Conservation (phyloP, 805 yeast species). For the Candida endomychidarum region DNA sequence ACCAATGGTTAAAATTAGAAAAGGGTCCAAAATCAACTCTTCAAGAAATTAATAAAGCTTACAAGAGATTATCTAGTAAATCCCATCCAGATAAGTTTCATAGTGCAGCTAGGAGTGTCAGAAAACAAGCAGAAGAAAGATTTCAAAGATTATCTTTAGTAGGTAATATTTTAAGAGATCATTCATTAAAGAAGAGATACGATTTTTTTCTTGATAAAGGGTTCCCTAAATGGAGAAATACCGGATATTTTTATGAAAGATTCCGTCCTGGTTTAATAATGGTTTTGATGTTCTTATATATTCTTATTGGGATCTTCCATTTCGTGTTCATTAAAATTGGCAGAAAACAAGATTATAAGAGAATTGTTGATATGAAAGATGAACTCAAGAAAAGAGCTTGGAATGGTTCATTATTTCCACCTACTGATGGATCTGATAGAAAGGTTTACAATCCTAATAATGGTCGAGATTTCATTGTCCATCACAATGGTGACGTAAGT, state of each 20-base stretch:
- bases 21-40: conserved; percentile 45
- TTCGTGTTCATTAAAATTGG: conserved; percentile 54
- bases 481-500: conserved; percentile 57
- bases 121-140: conserved; percentile 59
- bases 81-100: conserved; percentile 83
- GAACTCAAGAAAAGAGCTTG: conserved; percentile 57
- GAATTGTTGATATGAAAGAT: conserved; percentile 51
- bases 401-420: conserved; percentile 49
- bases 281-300: conserved; percentile 50
- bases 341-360: conserved; percentile 54
- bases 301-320: conserved; percentile 58
- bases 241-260: conserved; percentile 62
- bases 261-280: conserved; percentile 65
- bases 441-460: conserved; percentile 40
- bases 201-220: conserved; percentile 83
- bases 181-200: conserved; percentile 61
- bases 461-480: conserved; percentile 55
- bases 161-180: conserved; percentile 66
- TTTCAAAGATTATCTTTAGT: conserved; percentile 78
- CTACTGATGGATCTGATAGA: conserved; percentile 50
- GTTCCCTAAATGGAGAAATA: conserved; percentile 79
- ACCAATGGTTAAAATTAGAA: conserved; percentile 60
- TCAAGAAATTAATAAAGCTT: conserved; percentile 61
- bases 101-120: conserved; percentile 25
- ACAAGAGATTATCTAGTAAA: conserved; percentile 65